Percentiles rank a stretch among this genome's conserved stretches.
Conservation (phyloP, 2,329 filamentous ascomycete genomes). For the Verticillium alfalfae region DNA sequence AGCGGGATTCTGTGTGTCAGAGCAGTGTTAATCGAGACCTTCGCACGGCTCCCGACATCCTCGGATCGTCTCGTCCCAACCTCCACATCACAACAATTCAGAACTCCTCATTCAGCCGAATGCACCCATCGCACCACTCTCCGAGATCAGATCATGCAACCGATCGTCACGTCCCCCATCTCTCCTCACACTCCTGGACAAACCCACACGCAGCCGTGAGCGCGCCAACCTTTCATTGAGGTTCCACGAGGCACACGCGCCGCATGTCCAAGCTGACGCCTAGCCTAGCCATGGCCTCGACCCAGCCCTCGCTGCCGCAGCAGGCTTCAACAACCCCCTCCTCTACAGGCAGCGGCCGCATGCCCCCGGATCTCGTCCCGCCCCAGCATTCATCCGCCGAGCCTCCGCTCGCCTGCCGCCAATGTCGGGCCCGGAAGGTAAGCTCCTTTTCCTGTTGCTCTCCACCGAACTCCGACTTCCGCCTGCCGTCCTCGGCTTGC, state of each 20-base stretch:
- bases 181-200: neutral
- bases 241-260: neutral
- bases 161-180: neutral
- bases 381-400: neutral
- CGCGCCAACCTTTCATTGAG: neutral
- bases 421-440: neutral
- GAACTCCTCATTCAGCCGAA: neutral
- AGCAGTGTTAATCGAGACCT: neutral
- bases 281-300: neutral
- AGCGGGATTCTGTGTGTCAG: too few species aligned
- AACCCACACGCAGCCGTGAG: neutral
- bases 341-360: neutral
- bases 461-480: neutral
- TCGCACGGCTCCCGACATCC: neutral
- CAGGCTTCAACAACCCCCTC: neutral
- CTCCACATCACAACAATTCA: neutral
- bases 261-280: neutral
- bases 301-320: neutral
- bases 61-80: neutral
- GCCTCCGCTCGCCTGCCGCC: neutral
- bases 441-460: neutral
- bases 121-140: neutral
- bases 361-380: neutral
- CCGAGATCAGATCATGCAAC: neutral
- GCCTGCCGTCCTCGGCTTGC: neutral